Percentiles rank a stretch among this genome's conserved stretches.
Conservation (phyloP, 108 stramenopile species). For the Licmophora abbreviata region DNA sequence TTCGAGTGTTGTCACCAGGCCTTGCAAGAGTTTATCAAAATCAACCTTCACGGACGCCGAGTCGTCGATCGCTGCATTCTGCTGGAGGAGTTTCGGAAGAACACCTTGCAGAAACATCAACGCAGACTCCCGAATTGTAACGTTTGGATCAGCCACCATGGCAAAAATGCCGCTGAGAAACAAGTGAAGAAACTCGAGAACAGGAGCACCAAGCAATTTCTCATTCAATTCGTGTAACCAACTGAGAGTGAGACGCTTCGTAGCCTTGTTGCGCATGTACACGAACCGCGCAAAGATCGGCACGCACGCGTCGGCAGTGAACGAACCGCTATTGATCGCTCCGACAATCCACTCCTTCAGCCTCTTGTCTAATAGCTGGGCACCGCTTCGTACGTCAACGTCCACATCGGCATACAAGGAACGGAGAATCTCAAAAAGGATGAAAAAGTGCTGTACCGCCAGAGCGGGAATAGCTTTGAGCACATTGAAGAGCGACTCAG, state of each 20-base stretch:
- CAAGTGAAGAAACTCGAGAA: conserved; percentile 74
- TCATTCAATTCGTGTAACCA: conserved; percentile 80
- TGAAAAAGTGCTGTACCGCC: conserved; percentile 83
- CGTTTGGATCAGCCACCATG: conserved; percentile 80
- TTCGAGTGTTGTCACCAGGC: conserved; percentile 78
- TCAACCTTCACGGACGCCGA: conserved; percentile 45
- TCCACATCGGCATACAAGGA: conserved; percentile 79
- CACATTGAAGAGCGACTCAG: conserved; percentile 80
- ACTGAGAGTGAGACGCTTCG: conserved; percentile 73
- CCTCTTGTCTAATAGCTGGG: conserved; percentile 74
- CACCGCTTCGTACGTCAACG: conserved; percentile 69
- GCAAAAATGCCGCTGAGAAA: conserved; percentile 79
- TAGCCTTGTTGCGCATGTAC: conserved; percentile 83
- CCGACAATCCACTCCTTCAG: conserved; percentile 77
- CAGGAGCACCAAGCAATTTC: conserved; percentile 76
- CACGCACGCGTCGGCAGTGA: conserved; percentile 75
- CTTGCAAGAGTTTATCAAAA: conserved; percentile 82
- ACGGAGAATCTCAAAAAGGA: conserved; percentile 79
- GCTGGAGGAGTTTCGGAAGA: conserved; percentile 67
- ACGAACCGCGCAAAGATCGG: conserved; percentile 85
- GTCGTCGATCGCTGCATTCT: conserved; percentile 56
- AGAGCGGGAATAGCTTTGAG: conserved; percentile 73
- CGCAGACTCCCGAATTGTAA: conserved; percentile 74
- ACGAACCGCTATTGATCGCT: conserved; percentile 69
- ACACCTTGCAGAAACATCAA: conserved; percentile 76